Conservation (phyloP, 2,329 filamentous ascomycete species). For the Fusarium sp. region DNA sequence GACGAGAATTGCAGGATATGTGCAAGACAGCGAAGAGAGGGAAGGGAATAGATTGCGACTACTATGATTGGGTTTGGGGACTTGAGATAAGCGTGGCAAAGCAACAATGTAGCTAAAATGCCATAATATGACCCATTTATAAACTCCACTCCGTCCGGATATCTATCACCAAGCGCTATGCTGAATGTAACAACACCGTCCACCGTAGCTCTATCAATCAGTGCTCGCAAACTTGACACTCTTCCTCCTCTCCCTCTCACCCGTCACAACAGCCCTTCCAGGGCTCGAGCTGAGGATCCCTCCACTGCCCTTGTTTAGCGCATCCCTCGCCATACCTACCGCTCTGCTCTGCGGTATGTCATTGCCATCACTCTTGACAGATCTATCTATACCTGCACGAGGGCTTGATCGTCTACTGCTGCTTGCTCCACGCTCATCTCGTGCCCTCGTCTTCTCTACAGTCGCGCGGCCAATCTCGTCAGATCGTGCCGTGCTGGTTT, state of each 20-base stretch:
- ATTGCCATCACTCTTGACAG: slow-evolving; percentile 56
- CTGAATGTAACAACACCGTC: not conserved
- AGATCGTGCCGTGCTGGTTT: slow-evolving; percentile 54
- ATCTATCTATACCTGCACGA: slow-evolving; percentile 34
- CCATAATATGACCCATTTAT: too few relatives aligned
- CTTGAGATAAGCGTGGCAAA: too few relatives aligned
- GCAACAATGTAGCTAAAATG: too few relatives aligned
- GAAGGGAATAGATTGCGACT: too few relatives aligned
- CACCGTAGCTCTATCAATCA: slow-evolving; percentile 30
- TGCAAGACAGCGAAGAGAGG: too few relatives aligned
- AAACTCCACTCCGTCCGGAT: too few relatives aligned
- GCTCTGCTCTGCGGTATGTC: slow-evolving; percentile 68
- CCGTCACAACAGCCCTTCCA: slow-evolving; percentile 47
- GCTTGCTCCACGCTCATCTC: slow-evolving; percentile 39
- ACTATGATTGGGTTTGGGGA: too few relatives aligned
- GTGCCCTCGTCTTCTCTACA: slow-evolving; percentile 49
- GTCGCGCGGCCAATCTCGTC: slow-evolving; percentile 63
- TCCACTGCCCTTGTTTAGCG: slow-evolving; percentile 51
- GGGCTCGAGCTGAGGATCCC: slow-evolving; percentile 62
- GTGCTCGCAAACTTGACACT: slow-evolving; percentile 69
- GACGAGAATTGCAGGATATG: too few relatives aligned
- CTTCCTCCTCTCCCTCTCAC: slow-evolving; percentile 66
- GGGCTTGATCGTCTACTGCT: slow-evolving; percentile 45
- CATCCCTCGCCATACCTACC: slow-evolving; percentile 67
- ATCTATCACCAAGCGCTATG: slow-evolving; percentile 15